Conservation (phyloP, 2,329 filamentous ascomycete species). For the Claviceps maximensis region DNA sequence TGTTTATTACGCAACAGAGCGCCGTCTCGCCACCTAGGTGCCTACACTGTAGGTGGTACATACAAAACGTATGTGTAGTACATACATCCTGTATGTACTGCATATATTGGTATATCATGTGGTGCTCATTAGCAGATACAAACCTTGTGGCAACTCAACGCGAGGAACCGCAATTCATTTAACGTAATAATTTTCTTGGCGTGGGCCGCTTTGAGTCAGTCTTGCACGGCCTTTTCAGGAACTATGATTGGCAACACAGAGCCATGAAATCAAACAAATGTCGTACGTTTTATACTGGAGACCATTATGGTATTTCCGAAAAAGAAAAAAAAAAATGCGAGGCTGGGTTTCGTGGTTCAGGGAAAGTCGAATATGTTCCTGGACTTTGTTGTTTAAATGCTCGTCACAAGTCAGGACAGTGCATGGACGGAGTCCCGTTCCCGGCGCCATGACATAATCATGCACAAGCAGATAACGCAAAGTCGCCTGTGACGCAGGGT, state of each 20-base stretch:
- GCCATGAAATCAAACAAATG: neutral
- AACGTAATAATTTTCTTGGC: slow-evolving; percentile 30
- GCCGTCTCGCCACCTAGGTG: neutral
- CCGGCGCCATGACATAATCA: neutral
- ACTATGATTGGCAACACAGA: neutral
- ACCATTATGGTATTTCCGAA: no score
- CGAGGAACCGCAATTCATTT: slow-evolving; percentile 21
- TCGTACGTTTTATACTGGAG: neutral
- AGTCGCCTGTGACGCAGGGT: neutral
- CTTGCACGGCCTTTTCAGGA: neutral
- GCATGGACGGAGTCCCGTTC: neutral
- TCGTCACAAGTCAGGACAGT: no score
- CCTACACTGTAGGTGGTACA: neutral
- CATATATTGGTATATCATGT: neutral
- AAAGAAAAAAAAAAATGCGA: no score
- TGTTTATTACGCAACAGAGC: no score
- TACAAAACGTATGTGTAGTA: neutral
- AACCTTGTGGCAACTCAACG: slow-evolving; percentile 5
- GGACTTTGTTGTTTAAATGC: no score
- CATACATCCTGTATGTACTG: neutral
- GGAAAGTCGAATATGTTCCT: no score
- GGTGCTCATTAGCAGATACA: neutral
- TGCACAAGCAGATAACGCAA: neutral
- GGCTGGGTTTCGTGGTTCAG: no score
- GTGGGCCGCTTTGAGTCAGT: slow-evolving; percentile 6